A percentile compares a stretch with the other conserved stretches of the same genome.
Evolutionary conservation across 2,329 filamentous ascomycete genomes (phyloP).

Genomic region (Alternaria arbusti): DNA sequence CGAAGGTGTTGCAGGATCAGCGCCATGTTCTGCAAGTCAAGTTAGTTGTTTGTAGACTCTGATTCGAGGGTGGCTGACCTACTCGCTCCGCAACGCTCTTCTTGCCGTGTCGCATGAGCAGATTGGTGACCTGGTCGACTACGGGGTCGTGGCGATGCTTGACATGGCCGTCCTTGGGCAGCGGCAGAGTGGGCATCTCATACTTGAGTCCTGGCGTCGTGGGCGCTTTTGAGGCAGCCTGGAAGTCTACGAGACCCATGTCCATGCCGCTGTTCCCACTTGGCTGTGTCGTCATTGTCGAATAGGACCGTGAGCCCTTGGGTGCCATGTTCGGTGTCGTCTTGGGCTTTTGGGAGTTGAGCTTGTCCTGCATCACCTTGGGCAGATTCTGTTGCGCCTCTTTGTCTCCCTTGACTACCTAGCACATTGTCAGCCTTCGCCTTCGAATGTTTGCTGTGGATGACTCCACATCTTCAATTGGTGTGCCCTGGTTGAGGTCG

Average conservation of each 20-base stretch:
- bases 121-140: conserved; percentile 83
- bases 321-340: conserved; percentile 45
- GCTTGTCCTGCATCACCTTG: conserved; percentile 68
- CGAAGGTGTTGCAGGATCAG: conserved; percentile 83
- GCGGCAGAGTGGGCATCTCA: conserved; percentile 70
- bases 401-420: conserved; percentile 70
- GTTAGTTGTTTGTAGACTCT: not conserved
- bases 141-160: conserved; percentile 86
- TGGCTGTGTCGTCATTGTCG: conserved; percentile 53
- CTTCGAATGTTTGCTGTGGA: not conserved
- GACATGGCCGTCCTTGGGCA: conserved; percentile 68
- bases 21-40: conserved; percentile 73
- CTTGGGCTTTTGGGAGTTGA: conserved; percentile 55
- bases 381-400: conserved; percentile 68
- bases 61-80: conserved; percentile 39
- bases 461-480: conserved; percentile 65
- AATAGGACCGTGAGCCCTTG: conserved; percentile 61
- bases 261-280: conserved; percentile 23
- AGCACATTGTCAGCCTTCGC: conserved; percentile 17
- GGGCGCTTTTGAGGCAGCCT: conserved; percentile 23
- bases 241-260: conserved; percentile 41
- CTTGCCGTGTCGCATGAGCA: conserved; percentile 92
- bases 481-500: conserved; percentile 69
- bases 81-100: conserved; percentile 88
- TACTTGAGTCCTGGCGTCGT: conserved; percentile 72